These are phyloP conservation scores for Meyerozyma elateridarum DNA, from an alignment of 1,139 yeast genomes.

Conservation along the genomic window DNA sequence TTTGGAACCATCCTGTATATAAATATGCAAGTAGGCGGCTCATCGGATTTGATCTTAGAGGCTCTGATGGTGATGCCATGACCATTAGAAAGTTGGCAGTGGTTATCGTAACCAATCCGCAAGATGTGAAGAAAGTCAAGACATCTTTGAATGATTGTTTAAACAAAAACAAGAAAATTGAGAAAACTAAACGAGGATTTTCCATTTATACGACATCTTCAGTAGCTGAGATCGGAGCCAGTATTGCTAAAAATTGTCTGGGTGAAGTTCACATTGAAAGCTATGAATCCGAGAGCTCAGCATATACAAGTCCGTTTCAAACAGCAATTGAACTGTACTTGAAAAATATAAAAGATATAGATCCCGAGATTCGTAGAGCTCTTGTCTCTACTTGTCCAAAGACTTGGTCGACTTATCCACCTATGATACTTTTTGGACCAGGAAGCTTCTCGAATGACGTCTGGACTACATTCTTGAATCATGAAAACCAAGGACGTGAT, in stretches of 20 bases:
- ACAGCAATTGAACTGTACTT: too few relatives aligned
- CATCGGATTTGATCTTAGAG: conserved; percentile 4
- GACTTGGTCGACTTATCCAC: conserved; percentile 62
- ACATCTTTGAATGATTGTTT: conserved; percentile 18
- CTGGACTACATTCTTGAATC: conserved; percentile 27
- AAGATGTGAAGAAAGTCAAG: conserved; percentile 23
- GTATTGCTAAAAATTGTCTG: neutral
- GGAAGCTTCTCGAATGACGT: conserved; percentile 32
- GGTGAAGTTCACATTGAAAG: neutral
- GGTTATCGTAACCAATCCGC: conserved; percentile 11
- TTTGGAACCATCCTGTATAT: too few relatives aligned
- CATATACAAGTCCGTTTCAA: too few relatives aligned
- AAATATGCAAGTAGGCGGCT: too few relatives aligned
- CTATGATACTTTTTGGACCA: conserved; percentile 54
- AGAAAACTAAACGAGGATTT: conserved; percentile 9
- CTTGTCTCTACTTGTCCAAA: conserved; percentile 26
- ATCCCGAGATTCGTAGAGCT: too few relatives aligned
- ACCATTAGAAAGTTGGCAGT: too few relatives aligned
- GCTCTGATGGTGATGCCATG: too few relatives aligned
- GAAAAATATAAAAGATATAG: too few relatives aligned
- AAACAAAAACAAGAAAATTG: conserved; percentile 24
- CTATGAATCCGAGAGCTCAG: neutral
- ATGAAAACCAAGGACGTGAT: conserved; percentile 9
- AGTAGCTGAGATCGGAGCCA: too few relatives aligned
- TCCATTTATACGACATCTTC: conserved; percentile 14